A percentile compares a stretch with the other conserved stretches of the same genome.
phyloP scores from a whole-genome alignment of 176 grass and related monocot species.

The Carex parvula region DNA sequence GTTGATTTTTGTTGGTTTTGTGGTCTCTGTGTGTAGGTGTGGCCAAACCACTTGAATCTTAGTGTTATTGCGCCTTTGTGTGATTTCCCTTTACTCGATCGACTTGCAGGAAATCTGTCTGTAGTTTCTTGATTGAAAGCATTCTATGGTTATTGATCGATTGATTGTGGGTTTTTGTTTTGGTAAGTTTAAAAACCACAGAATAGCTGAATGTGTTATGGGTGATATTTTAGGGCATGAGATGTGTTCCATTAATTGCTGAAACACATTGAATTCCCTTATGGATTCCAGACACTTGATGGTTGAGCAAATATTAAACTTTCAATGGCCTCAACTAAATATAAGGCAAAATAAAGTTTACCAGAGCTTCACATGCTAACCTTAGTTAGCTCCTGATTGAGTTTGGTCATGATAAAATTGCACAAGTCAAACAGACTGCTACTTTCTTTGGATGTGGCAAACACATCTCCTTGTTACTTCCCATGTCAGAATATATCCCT shows the following conservation, averaged over 20 bases:
- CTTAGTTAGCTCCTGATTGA: neutral
- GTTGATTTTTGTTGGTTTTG: too few species aligned
- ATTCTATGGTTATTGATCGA: neutral
- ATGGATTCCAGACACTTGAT: neutral
- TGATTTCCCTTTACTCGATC: too few species aligned
- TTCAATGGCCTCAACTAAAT: neutral
- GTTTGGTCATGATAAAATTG: neutral
- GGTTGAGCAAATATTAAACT: neutral
- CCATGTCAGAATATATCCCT: neutral
- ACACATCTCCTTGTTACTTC: neutral
- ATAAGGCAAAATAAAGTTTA: neutral
- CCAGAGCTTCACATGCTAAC: neutral
- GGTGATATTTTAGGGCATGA: neutral
- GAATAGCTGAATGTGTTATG: neutral
- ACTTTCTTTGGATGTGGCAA: neutral
- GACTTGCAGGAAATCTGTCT: neutral
- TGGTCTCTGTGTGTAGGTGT: too few species aligned
- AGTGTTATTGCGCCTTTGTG: too few species aligned
- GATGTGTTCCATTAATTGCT: neutral
- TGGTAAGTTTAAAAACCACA: neutral
- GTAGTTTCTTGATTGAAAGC: neutral
- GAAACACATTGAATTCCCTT: neutral
- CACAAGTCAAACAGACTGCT: neutral
- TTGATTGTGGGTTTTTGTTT: neutral
- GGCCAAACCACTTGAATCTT: too few species aligned